Conservation (phyloP, 2,329 filamentous ascomycete genomes). For the Fusarium xylarioides region DNA sequence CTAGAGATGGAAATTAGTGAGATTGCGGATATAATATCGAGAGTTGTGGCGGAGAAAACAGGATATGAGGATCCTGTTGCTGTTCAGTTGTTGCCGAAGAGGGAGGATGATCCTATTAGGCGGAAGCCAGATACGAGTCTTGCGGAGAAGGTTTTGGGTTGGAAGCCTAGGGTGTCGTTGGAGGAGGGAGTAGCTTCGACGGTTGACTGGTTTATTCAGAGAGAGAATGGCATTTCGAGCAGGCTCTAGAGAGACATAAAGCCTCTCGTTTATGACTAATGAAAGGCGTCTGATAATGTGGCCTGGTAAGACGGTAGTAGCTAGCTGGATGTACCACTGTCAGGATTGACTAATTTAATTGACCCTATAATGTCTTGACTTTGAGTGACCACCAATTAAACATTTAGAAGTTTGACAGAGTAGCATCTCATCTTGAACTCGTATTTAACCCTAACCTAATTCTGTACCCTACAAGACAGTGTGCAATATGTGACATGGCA, state of each 20-base stretch:
- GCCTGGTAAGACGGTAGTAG: rapidly evolving
- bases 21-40: conserved; percentile 22
- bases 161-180: conserved; percentile 13
- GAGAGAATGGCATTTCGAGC: conserved; percentile 6
- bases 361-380: too few species aligned
- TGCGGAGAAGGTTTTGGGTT: conserved; percentile 15
- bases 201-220: conserved; percentile 33
- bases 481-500: not conserved
- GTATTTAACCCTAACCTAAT: not conserved
- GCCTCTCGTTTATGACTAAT: not conserved
- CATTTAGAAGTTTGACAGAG: not conserved
- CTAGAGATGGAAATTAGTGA: conserved; percentile 24
- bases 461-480: too few species aligned
- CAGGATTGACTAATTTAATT: too few species aligned
- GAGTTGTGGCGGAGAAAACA: conserved; percentile 19
- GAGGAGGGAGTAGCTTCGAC: conserved; percentile 27
- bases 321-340: rapidly evolving
- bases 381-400: too few species aligned
- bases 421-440: not conserved
- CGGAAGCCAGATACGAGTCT: conserved; percentile 28
- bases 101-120: conserved; percentile 30
- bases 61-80: conserved; percentile 8
- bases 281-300: not conserved
- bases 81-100: conserved; percentile 8
- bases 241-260: not conserved